phyloP scores from a whole-genome alignment of 371 early-diverging fungal genomes.

The Circinella minor region DNA sequence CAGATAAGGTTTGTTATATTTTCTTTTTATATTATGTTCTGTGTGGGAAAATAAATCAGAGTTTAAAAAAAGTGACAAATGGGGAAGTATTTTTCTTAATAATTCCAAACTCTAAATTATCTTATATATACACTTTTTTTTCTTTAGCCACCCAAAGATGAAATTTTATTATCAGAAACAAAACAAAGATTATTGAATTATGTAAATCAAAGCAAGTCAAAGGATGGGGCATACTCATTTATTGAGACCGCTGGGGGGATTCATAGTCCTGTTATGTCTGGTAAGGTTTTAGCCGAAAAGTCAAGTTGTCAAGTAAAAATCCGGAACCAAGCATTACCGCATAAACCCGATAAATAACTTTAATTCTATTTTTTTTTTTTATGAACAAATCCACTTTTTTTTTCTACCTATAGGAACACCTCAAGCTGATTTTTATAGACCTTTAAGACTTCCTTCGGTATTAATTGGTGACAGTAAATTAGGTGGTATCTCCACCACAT shows the following conservation, averaged over 20 bases:
- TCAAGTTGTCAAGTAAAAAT: background rate
- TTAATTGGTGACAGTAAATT: conserved; percentile 78
- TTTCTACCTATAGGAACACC: conserved; percentile 47
- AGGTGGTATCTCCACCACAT: conserved; percentile 84
- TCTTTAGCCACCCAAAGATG: conserved; percentile 52
- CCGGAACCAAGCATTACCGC: background rate
- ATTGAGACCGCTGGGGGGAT: conserved; percentile 81
- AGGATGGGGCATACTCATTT: conserved; percentile 55
- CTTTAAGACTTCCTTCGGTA: conserved; percentile 71
- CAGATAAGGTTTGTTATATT: conserved; percentile 38
- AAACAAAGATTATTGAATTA: conserved; percentile 42
- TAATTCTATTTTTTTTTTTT: too few species aligned
- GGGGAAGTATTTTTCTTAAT: background rate
- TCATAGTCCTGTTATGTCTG: conserved; percentile 80
- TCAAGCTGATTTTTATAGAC: conserved; percentile 78
- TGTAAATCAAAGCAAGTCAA: conserved; percentile 31
- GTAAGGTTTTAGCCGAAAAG: conserved; percentile 33
- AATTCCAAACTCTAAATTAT: background rate
- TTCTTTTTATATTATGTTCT: background rate
- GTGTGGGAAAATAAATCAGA: conserved; percentile 18
- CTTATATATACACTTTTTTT: too few species aligned
- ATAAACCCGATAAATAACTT: background rate
- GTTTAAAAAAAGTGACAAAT: background rate
- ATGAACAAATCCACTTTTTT: too few species aligned
- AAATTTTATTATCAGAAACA: conserved; percentile 48